Evolutionary conservation across 1,284 basidiomycete genomes (phyloP), one percentile per base, ranked within the genome.

Genomic region (Schizopora paradoxa): DNA sequence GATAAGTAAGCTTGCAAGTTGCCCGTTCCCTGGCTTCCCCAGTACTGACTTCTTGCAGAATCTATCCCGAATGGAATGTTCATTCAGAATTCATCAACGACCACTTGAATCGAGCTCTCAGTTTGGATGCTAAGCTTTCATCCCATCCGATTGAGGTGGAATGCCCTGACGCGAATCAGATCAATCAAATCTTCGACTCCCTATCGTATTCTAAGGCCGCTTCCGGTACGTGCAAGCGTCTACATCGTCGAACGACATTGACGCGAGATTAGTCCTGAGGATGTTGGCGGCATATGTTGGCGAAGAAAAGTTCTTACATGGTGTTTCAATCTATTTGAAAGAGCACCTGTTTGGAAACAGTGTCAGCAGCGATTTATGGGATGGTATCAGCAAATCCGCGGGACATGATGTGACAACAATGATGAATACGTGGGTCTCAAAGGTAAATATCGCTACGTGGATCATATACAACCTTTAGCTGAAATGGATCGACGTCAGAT

Each of bases 131-230:
- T 7, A 91, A 94, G 63, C 71, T 88, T 11, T 95, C 92, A 11
- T 94, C 91, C 25, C 95, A 99, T 65, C 89, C 94, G 1, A 91
- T 99, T 58, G 92, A 99, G 66, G 91, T 97, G 16, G 85, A 86
- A 6, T 91, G 87, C 58, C 88, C 89, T 0, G 88, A 94, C 61
- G 86, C 89, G 10, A 85, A 88, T 59, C 79, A 87, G 61, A 87
- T 93, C 57, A 86, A 86, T 61, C 86, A 91, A 77, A 92, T 94
- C 46, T 93, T 94, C 61, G 91, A 94, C 60, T 73, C 76, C 5
- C 70, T 93, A 47, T 91, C 86, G 5, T 93, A 92, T 62, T 82
- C 83, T 18, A 94, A 95, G 66, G 91, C 88, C 34, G 91, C 82
- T 13, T 87, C 86, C 26, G 78, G 82, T 83, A 54, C 31, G 67